Conservation (phyloP, 169 alveolate genomes). For the Cyclospora cayetanensis region DNA sequence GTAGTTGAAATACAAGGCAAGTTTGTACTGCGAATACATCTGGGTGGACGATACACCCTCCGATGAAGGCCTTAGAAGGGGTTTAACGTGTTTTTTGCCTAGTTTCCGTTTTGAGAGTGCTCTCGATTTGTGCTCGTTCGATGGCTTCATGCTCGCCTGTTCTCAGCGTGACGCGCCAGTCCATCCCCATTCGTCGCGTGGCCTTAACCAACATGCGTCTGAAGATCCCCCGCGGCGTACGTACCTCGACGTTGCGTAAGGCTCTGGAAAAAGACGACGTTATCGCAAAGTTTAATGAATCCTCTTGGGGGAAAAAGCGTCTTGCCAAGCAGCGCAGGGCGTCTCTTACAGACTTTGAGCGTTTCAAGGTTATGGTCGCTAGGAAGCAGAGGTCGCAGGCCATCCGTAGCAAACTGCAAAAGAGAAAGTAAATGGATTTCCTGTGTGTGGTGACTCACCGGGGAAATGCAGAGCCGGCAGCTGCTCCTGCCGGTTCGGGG, state of each 20-base stretch:
- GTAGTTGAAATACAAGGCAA: too few relatives aligned
- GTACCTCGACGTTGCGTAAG: slow-evolving; percentile 84
- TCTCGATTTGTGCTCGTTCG: too few relatives aligned
- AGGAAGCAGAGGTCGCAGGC: slow-evolving; percentile 78
- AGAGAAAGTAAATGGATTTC: neutral
- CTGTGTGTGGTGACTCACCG: neutral
- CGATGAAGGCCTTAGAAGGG: too few relatives aligned
- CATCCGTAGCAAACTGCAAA: slow-evolving; percentile 68
- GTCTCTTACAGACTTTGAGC: slow-evolving; percentile 88
- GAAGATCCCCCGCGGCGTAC: slow-evolving; percentile 89
- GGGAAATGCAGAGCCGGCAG: too few relatives aligned
- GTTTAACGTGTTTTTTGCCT: too few relatives aligned
- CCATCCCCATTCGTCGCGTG: slow-evolving; percentile 89
- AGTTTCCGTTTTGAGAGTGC: too few relatives aligned
- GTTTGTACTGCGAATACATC: too few relatives aligned
- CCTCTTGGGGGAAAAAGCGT: slow-evolving; percentile 87
- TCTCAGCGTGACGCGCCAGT: slow-evolving; percentile 87
- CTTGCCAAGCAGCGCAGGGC: slow-evolving; percentile 79
- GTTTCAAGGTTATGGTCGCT: slow-evolving; percentile 87
- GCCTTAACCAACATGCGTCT: slow-evolving; percentile 89
- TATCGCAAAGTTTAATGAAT: slow-evolving; percentile 81
- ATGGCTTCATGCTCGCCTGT: too few relatives aligned
- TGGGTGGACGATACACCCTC: too few relatives aligned
- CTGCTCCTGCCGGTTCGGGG: too few relatives aligned
- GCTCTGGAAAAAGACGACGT: slow-evolving; percentile 83